Evolutionary conservation across 768 basidiomycete species (phyloP), one percentile per base, ranked within the genome.

Genomic region (Cyathus striatus): DNA sequence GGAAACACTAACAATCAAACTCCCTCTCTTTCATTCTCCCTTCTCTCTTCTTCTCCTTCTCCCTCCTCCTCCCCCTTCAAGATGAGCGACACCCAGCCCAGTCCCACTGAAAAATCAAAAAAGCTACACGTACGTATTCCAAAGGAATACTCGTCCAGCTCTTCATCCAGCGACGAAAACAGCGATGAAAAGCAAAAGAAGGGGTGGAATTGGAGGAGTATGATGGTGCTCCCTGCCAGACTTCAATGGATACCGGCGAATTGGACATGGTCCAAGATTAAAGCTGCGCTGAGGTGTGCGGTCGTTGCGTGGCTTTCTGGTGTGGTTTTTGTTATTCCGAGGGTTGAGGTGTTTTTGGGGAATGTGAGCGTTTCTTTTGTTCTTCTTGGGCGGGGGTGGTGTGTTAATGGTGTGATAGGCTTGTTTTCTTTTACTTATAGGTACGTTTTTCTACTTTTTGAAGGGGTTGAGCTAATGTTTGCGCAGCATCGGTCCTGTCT

Each of bases 201-300:
- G n/a, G n/a, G n/a, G n/a, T n/a, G n/a, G n/a, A n/a, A n/a, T n/a
- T n/a, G n/a, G n/a, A n/a, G n/a, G n/a, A n/a, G n/a, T n/a, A n/a
- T n/a, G n/a, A n/a, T n/a, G 47, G 43, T 42, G 20, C 45, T 68
- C 5, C 73, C 71, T 0, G 6, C 47, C 17, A 40, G 51, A 41
- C 47, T 79, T 25, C 57, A 59, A 23, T 88, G 85, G 86, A 73
- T 85, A 17, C 65, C 70, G 2, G 63, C 59, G 13, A 85, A 81
- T 45, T 73, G 65, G 58, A 75, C 62, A 0, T 80, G 76, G 73
- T 60, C 75, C 14, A 80, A 76, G 51, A 45, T 80, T 50, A 83
- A 83, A 59, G 79, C 82, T 3, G 76, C 72, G 7, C 62, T 88
- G 27, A 76, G 86, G 42, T 76, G 77, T 48, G 75, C 82, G 10